Evolutionary conservation across 192 early-diverging fungal species (phyloP), one percentile per base, ranked within the genome.

Genomic region (Podila epigama): DNA sequence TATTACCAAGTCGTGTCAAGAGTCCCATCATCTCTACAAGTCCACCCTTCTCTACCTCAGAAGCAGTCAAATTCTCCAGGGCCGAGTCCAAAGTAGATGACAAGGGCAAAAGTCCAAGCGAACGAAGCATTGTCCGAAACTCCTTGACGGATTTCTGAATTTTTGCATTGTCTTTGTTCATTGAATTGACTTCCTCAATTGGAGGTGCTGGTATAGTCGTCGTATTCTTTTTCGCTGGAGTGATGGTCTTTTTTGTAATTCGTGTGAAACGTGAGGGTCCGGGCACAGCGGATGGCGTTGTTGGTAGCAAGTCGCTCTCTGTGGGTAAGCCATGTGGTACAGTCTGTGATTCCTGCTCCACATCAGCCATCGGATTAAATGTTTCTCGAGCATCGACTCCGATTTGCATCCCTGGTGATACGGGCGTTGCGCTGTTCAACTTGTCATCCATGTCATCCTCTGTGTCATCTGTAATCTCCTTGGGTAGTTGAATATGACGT

Each of bases 401-500:
- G n/a, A n/a, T n/a, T 10, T 41, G 52, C 54, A 1, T 32, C 20
- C 32, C 39, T 37, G 33, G 40, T 6, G 2, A 29, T 35, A 0
- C 61, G 27, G 32, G n/a, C 2, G 22, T 40, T 34, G 6, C 32
- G n/a, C 25, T 29, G 33, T 10, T 31, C 11, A 20, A 42, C n/a
- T 40, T 13, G 32, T 11, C 29, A 5, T 25, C 40, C 35, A 53
- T 56, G 10, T 31, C 25, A 1, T 72, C 63, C 0, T 66, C 64
- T 16, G 60, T 52, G 20, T 57, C 59, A 3, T 60, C 51, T 4
- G 59, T 40, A 27, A 52, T 31, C 20, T 77, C 73, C 3, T 36
- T 64, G 15, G 73, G 73, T 16, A 77, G 40, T 41, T 77, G 73
- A 35, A 77, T 77, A 59, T 68, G 66, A 22, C 73, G 66, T n/a